These are phyloP conservation scores for Terana coerulea DNA, from an alignment of 768 basidiomycete genomes.

Conservation along the genomic window DNA sequence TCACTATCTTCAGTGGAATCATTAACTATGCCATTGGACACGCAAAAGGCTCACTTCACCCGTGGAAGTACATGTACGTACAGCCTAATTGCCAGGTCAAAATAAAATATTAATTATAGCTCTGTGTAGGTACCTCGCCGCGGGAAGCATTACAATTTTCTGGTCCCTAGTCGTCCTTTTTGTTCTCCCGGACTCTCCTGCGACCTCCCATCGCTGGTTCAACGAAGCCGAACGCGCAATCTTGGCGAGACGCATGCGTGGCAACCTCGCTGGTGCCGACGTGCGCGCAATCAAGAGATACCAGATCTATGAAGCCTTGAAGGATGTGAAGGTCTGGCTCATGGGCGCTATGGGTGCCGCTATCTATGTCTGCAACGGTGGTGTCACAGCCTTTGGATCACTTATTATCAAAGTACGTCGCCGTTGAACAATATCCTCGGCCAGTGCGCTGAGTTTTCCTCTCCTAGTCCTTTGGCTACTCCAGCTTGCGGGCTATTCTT, in stretches of 20 bases:
- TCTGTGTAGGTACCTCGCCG: conserved; percentile 8
- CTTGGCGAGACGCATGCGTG: conserved; percentile 6
- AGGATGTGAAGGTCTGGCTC: conserved; percentile 8
- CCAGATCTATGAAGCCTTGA: conserved; percentile 6
- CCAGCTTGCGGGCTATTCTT: conserved; percentile 6
- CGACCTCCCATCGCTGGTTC: conserved; percentile 11
- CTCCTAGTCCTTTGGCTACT: conserved; percentile 9
- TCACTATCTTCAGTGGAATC: conserved; percentile 13
- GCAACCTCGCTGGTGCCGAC: conserved; percentile 6
- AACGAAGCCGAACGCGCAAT: conserved; percentile 11
- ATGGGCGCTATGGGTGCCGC: conserved; percentile 10
- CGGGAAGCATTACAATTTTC: conserved; percentile 9
- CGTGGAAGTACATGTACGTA: conserved; percentile 14
- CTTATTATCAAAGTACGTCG: conserved; percentile 8
- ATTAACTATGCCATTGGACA: conserved; percentile 12
- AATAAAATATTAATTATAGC: no score
- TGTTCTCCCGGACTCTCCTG: conserved; percentile 8
- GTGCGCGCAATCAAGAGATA: conserved; percentile 1
- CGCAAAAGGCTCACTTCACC: conserved; percentile 2
- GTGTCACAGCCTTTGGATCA: conserved; percentile 11
- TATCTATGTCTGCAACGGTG: conserved; percentile 11
- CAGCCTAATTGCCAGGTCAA: no score
- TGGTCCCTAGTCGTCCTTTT: conserved; percentile 7
- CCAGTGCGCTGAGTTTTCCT: not conserved
- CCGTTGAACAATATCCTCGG: not conserved